Conservation (phyloP, 106 monocot species). For the Phalaenopsis equestris region DNA sequence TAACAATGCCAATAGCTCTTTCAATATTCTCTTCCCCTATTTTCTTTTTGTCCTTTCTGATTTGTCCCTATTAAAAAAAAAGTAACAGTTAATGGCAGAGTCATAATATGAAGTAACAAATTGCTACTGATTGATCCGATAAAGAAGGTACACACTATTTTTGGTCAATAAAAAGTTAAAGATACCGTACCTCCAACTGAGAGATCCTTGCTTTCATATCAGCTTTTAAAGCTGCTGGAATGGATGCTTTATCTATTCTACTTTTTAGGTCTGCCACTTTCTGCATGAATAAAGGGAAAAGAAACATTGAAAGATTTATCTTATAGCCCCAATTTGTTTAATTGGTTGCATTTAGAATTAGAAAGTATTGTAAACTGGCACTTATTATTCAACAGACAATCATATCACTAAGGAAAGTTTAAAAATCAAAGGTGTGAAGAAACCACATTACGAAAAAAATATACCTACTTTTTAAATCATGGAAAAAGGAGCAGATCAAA, state of each 20-base stretch:
- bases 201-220: constrained; percentile 55
- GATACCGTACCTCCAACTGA: constrained; percentile 51
- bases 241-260: constrained; percentile 62
- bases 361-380: not conserved
- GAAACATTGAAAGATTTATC: not conserved
- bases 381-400: not conserved
- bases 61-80: constrained; percentile 49
- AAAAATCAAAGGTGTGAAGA: not conserved
- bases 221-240: constrained; percentile 80
- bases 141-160: not conserved
- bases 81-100: not conserved
- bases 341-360: not conserved
- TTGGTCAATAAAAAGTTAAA: not conserved
- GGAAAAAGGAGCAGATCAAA: not conserved
- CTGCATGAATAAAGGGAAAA: constrained; percentile 21
- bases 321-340: not conserved
- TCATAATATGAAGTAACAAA: not conserved
- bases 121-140: not conserved
- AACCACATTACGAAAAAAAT: not conserved
- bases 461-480: not conserved
- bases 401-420: not conserved
- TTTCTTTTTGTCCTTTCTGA: constrained; percentile 67
- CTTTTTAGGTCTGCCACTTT: constrained; percentile 76
- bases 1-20: constrained; percentile 59
- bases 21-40: constrained; percentile 69